Conservation (phyloP, 345 rosid species). For the Ceriops tagal region DNA sequence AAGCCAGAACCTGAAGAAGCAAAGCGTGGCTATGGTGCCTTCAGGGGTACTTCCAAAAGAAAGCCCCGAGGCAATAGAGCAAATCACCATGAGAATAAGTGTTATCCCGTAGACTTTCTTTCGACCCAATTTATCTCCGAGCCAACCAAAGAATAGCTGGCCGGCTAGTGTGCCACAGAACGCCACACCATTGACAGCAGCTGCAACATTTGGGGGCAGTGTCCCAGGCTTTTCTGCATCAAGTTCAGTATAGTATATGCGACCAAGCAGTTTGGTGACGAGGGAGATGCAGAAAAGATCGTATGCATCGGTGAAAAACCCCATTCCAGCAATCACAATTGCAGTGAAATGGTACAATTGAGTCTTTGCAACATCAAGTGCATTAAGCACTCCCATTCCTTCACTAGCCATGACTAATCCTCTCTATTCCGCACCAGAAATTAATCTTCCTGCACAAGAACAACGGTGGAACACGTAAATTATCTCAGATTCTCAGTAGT, state of each 20-base stretch:
- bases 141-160: conserved; percentile 33
- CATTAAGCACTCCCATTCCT: conserved; percentile 17
- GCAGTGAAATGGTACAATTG: conserved; percentile 27
- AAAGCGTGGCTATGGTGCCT: conserved; percentile 11
- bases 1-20: conserved; percentile 34
- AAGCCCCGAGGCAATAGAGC: conserved; percentile 24
- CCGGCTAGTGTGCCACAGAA: conserved; percentile 23
- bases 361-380: conserved; percentile 25
- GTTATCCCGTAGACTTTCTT: conserved; percentile 32
- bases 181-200: conserved; percentile 26
- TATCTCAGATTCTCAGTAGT: not conserved
- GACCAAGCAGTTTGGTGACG: conserved; percentile 23
- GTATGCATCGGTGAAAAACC: conserved; percentile 31
- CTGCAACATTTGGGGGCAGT: conserved; percentile 14
- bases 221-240: conserved; percentile 12
- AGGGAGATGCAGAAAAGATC: conserved; percentile 26
- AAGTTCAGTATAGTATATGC: conserved; percentile 19
- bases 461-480: not conserved
- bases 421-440: not conserved
- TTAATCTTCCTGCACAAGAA: not conserved
- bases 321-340: conserved; percentile 29
- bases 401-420: conserved; percentile 8
- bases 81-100: conserved; percentile 24
- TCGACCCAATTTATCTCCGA: conserved; percentile 29
- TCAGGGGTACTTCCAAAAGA: conserved; percentile 11